These are phyloP conservation scores for Solidago caesia DNA, from an alignment of 129 eudicot species.

Conservation along the genomic window DNA sequence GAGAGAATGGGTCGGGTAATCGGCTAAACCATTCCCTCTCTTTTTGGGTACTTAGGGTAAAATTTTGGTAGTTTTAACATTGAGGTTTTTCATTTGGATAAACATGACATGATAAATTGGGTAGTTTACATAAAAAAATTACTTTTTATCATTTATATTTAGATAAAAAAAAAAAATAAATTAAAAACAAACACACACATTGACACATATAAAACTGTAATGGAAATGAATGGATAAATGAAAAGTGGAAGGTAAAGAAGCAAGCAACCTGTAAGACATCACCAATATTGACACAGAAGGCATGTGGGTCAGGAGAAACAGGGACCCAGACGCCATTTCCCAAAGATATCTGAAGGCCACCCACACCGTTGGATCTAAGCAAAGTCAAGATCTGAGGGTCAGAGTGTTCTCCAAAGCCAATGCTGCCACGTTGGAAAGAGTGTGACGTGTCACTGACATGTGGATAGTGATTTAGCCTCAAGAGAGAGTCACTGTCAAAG, in stretches of 20 bases:
- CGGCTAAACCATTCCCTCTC: no score
- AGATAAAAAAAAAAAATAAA: neutral
- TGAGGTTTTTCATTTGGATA: no score
- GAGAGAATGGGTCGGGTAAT: no score
- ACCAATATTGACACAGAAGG: slow-evolving; percentile 73
- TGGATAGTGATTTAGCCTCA: slow-evolving; percentile 86
- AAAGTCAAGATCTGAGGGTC: slow-evolving; percentile 90
- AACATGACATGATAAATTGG: no score
- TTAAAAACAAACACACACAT: neutral
- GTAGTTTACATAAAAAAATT: no score
- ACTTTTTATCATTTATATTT: neutral
- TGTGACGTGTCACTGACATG: slow-evolving; percentile 37
- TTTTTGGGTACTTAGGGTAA: no score
- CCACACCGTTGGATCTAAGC: slow-evolving; percentile 63
- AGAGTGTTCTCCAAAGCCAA: slow-evolving; percentile 82
- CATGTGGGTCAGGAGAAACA: slow-evolving; percentile 50
- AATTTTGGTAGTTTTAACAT: no score
- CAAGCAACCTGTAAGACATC: slow-evolving; percentile 63
- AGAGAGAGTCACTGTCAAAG: slow-evolving; percentile 56
- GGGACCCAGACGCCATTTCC: slow-evolving; percentile 72
- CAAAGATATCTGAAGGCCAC: slow-evolving; percentile 67
- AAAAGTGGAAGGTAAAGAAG: neutral
- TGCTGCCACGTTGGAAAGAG: slow-evolving; percentile 27
- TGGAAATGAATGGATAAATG: neutral
- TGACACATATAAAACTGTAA: no score